A percentile compares a stretch with the other conserved stretches of the same genome.
These are phyloP conservation scores for Climacium dendroides DNA, from an alignment of 225 moss, liverwort and hornwort species.

Conservation along the genomic window DNA sequence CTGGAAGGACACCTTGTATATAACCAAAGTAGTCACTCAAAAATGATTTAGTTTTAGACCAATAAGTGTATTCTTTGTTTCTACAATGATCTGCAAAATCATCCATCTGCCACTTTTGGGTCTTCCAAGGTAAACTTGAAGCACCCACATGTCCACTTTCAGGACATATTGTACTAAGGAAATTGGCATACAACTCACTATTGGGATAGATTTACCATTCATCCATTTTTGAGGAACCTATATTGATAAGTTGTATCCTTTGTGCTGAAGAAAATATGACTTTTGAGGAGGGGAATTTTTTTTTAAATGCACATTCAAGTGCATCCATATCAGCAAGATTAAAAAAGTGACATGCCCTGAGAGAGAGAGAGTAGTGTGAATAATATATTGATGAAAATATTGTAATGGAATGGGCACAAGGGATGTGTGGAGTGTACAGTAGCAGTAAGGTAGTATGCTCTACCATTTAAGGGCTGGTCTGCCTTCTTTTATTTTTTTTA, in stretches of 20 bases:
- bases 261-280: neutral
- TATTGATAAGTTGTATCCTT: neutral
- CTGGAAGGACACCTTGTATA: fast-evolving
- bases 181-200: neutral
- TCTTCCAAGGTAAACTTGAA: fast-evolving
- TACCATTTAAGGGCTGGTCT: no score
- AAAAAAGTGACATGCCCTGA: fast-evolving
- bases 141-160: fast-evolving
- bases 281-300: neutral
- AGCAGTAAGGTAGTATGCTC: no score
- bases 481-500: no score
- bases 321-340: neutral
- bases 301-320: neutral
- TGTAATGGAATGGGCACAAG: neutral
- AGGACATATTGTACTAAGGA: no score
- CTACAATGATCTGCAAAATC: neutral
- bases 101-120: neutral
- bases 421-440: neutral
- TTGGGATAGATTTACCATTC: neutral
- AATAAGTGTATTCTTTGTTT: neutral
- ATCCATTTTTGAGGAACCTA: neutral
- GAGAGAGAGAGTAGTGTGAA: neutral
- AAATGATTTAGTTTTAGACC: no score
- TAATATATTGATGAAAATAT: neutral
- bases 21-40: neutral